Conservation (phyloP, 1,139 yeast species). For the Citeromyces hawaiiensis region DNA sequence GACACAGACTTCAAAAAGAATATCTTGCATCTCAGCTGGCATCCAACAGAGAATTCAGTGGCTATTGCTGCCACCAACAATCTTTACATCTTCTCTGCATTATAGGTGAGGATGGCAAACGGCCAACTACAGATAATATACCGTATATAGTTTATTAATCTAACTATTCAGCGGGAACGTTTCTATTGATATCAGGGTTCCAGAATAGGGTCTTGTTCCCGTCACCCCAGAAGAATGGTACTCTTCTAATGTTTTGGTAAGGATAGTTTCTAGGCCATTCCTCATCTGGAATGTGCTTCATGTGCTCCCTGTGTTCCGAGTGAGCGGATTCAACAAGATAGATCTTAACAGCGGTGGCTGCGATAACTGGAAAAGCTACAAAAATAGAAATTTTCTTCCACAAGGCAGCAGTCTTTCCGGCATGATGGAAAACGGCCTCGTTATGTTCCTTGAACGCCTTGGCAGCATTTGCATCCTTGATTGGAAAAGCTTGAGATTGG, state of each 20-base stretch:
- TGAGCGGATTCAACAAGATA: conserved; percentile 74
- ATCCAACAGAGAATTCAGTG: conserved; percentile 90
- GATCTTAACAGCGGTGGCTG: conserved; percentile 68
- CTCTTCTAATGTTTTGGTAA: conserved; percentile 78
- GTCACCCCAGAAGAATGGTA: conserved; percentile 95
- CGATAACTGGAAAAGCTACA: conserved; percentile 74
- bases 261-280: conserved; percentile 90
- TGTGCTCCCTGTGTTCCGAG: conserved; percentile 80
- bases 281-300: conserved; percentile 64
- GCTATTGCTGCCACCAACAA: conserved; percentile 98
- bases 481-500: conserved; percentile 3
- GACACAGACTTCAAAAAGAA: conserved; percentile 90
- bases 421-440: conserved; percentile 65
- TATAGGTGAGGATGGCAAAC: conserved; percentile 18
- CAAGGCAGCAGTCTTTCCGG: conserved; percentile 54
- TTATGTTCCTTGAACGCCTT: conserved; percentile 31
- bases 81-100: conserved; percentile 64
- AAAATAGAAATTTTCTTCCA: conserved; percentile 81
- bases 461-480: conserved; percentile 34
- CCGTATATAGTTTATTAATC: not conserved
- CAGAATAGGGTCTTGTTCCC: conserved; percentile 97
- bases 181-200: conserved; percentile 88
- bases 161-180: conserved; percentile 23
- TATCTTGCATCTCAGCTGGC: conserved; percentile 96
- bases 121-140: not conserved